Conservation (phyloP, 768 basidiomycete species). For the Termitomyces sp. region DNA sequence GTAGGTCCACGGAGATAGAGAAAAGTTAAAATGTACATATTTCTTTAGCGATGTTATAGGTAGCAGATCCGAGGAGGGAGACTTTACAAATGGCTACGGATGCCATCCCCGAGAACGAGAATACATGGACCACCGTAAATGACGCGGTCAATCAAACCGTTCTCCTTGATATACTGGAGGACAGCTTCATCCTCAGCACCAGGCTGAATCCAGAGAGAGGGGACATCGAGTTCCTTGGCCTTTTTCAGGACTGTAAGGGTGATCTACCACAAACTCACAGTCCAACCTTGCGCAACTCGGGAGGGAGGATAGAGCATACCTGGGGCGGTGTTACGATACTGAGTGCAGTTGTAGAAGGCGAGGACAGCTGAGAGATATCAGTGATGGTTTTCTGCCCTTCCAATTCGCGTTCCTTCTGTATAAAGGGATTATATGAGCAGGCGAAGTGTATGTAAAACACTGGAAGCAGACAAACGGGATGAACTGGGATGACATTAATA, state of each 20-base stretch:
- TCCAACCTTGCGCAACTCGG: neutral
- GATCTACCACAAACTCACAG: slow-evolving; percentile 34
- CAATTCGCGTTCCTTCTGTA: slow-evolving; percentile 63
- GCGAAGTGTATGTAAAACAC: neutral
- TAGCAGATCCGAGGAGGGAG: neutral
- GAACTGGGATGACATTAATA: slow-evolving; percentile 64
- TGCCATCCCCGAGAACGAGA: slow-evolving; percentile 66
- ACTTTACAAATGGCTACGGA: slow-evolving; percentile 28
- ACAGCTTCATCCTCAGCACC: slow-evolving; percentile 73
- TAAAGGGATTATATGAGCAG: neutral
- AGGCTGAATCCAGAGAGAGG: slow-evolving; percentile 85
- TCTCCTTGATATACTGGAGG: slow-evolving; percentile 56
- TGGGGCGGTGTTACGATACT: slow-evolving; percentile 76
- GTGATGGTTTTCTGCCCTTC: slow-evolving; percentile 57
- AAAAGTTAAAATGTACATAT: neutral
- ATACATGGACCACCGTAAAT: slow-evolving; percentile 82
- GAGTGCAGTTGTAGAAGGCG: slow-evolving; percentile 62
- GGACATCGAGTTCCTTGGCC: slow-evolving; percentile 65
- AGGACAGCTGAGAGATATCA: slow-evolving; percentile 49
- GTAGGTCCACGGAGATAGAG: slow-evolving; percentile 8
- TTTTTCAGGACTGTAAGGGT: slow-evolving; percentile 63
- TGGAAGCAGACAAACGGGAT: slow-evolving; percentile 46
- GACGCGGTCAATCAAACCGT: slow-evolving; percentile 59
- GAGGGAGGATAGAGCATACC: slow-evolving; percentile 28
- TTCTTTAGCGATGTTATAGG: neutral